phyloP scores from a whole-genome alignment of 805 yeast species.

The Lipomyces chichibuensis region DNA sequence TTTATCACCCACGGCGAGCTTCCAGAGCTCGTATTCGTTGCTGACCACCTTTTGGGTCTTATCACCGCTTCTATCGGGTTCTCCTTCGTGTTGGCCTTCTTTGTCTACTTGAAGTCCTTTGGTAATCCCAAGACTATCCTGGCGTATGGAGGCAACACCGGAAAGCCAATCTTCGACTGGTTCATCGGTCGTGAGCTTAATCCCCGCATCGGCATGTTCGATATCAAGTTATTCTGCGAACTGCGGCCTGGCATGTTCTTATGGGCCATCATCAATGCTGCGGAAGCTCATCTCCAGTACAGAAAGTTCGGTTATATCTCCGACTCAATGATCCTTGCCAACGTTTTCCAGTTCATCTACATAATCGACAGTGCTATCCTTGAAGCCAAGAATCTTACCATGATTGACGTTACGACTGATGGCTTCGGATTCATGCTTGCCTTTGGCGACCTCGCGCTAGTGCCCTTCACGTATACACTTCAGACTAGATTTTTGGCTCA shows the following conservation, averaged over 20 bases:
- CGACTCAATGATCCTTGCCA: slow-evolving; percentile 73
- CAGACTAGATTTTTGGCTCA: slow-evolving; percentile 82
- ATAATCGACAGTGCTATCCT: slow-evolving; percentile 89
- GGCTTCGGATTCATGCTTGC: slow-evolving; percentile 97
- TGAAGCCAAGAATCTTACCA: slow-evolving; percentile 84
- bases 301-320: slow-evolving; percentile 58
- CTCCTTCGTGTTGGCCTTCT: slow-evolving; percentile 62
- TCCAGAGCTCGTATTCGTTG: slow-evolving; percentile 71
- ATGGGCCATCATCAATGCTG: slow-evolving; percentile 73
- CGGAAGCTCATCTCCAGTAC: slow-evolving; percentile 83
- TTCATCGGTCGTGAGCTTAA: slow-evolving; percentile 95
- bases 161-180: slow-evolving; percentile 72
- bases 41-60: slow-evolving; percentile 67
- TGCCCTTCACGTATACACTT: slow-evolving; percentile 87
- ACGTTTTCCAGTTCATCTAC: slow-evolving; percentile 73
- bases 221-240: slow-evolving; percentile 89
- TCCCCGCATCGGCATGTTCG: slow-evolving; percentile 82
- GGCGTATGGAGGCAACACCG: slow-evolving; percentile 86
- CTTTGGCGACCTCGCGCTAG: slow-evolving; percentile 90
- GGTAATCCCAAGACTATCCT: slow-evolving; percentile 62
- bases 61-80: slow-evolving; percentile 65
- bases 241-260: slow-evolving; percentile 90
- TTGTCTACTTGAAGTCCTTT: slow-evolving; percentile 71
- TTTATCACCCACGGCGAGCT: slow-evolving; percentile 51
- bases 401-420: slow-evolving; percentile 96